A percentile compares a stretch with the other conserved stretches of the same genome.
These are phyloP conservation scores for Perilla frutescens DNA, from an alignment of 257 asterid species.

Conservation along the genomic window DNA sequence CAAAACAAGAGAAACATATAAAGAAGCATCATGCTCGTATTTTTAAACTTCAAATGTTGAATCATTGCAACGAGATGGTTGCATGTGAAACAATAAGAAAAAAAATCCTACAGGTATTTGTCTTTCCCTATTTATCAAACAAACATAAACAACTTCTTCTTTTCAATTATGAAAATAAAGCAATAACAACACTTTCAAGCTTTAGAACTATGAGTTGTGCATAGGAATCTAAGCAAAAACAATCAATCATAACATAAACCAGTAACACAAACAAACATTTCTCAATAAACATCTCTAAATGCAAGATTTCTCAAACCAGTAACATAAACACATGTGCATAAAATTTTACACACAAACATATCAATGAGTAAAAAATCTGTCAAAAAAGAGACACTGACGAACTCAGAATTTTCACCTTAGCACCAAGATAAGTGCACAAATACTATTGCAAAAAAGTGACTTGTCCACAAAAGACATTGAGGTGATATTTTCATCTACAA, in stretches of 20 bases:
- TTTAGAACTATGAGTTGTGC: slow-evolving; percentile 1
- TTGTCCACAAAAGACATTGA: too few relatives aligned
- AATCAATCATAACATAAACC: background rate
- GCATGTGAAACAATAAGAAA: background rate
- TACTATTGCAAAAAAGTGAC: too few relatives aligned
- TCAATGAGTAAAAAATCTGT: slow-evolving; percentile 5
- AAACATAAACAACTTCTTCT: slow-evolving; percentile 1
- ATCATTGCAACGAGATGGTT: background rate
- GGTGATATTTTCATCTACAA: too few relatives aligned
- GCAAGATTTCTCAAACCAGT: slow-evolving; percentile 24
- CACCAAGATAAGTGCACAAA: slow-evolving; percentile 46
- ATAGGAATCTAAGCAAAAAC: background rate
- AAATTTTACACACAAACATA: slow-evolving; percentile 23
- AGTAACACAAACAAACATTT: too few relatives aligned
- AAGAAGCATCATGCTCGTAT: background rate
- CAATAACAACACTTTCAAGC: background rate
- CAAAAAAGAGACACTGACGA: background rate
- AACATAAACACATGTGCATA: slow-evolving; percentile 6
- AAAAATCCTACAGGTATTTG: background rate
- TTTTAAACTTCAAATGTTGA: background rate
- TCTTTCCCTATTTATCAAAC: background rate
- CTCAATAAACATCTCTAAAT: background rate
- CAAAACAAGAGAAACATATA: slow-evolving; percentile 15
- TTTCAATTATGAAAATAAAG: background rate
- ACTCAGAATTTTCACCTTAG: slow-evolving; percentile 57